A percentile compares a stretch with the other conserved stretches of the same genome.
phyloP scores from a whole-genome alignment of 1,284 basidiomycete species.

The Lignosus rhinocerotis region DNA sequence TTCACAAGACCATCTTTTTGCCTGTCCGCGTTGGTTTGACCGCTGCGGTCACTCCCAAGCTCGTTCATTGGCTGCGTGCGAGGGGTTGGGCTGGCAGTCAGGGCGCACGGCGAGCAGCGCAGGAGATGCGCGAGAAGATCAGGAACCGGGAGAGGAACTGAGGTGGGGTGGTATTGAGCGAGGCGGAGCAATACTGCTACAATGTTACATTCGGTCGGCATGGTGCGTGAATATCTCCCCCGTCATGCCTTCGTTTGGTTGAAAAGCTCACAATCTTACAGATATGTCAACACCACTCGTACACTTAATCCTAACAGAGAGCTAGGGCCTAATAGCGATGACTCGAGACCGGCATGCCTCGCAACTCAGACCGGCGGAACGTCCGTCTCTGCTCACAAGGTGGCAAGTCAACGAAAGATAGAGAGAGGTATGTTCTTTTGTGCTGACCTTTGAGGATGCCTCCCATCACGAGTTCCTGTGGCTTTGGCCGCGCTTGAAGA shows the following conservation, averaged over 20 bases:
- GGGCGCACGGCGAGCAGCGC: slow-evolving; percentile 65
- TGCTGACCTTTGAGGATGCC: slow-evolving; percentile 55
- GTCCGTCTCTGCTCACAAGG: slow-evolving; percentile 14
- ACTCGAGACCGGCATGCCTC: not conserved
- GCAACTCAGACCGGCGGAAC: slow-evolving; percentile 18
- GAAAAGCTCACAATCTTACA: not conserved
- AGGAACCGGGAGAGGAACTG: slow-evolving; percentile 32
- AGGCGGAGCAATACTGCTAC: not conserved
- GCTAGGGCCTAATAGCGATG: slow-evolving; percentile 9
- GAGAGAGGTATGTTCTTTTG: not conserved
- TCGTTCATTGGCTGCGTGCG: slow-evolving; percentile 77
- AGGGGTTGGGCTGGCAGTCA: slow-evolving; percentile 77
- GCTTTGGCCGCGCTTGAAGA: slow-evolving; percentile 62
- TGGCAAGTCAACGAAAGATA: not conserved
- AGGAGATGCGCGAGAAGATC: slow-evolving; percentile 60
- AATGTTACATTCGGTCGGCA: not conserved
- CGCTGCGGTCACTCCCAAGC: slow-evolving; percentile 81
- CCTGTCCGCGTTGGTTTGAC: slow-evolving; percentile 90
- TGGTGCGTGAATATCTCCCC: not conserved
- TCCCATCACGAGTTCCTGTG: slow-evolving; percentile 70
- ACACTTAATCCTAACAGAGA: slow-evolving; percentile 16
- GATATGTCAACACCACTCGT: slow-evolving; percentile 12
- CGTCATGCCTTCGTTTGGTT: too few relatives aligned
- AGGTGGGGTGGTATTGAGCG: not conserved
- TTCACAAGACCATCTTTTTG: slow-evolving; percentile 95